Evolutionary conservation across 768 basidiomycete species (phyloP).

Genomic region (Suillus decipiens): DNA sequence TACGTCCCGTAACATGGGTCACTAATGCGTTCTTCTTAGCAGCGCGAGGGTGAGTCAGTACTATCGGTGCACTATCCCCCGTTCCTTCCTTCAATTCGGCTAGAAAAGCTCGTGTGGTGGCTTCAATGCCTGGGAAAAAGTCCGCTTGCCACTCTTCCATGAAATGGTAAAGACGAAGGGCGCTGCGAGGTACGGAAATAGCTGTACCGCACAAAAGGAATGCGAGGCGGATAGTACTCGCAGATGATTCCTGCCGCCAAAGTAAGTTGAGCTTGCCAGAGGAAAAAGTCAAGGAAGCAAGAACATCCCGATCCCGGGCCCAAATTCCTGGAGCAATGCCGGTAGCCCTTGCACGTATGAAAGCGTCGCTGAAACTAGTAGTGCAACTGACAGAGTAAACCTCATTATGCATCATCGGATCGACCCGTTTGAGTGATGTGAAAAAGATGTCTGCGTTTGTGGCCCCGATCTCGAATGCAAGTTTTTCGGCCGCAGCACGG

Average conservation of each 20-base stretch:
- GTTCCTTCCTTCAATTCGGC: slow-evolving; percentile 50
- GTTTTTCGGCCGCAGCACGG: slow-evolving; percentile 70
- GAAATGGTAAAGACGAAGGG: slow-evolving; percentile 75
- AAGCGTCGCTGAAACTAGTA: slow-evolving; percentile 40
- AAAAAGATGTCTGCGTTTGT: slow-evolving; percentile 41
- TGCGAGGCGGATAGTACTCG: slow-evolving; percentile 43
- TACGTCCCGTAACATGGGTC: slow-evolving; percentile 53
- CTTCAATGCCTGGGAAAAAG: slow-evolving; percentile 74
- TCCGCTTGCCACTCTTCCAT: slow-evolving; percentile 82
- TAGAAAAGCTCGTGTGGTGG: slow-evolving; percentile 62
- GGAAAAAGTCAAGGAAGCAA: slow-evolving; percentile 60
- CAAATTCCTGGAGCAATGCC: slow-evolving; percentile 39
- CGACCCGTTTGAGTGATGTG: slow-evolving; percentile 30
- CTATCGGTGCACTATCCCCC: slow-evolving; percentile 39
- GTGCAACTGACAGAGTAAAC: slow-evolving; percentile 1
- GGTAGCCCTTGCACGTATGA: slow-evolving; percentile 58
- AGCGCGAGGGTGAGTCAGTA: slow-evolving; percentile 29
- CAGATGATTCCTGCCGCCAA: slow-evolving; percentile 45
- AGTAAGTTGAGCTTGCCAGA: slow-evolving; percentile 48
- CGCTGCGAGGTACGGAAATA: slow-evolving; percentile 76
- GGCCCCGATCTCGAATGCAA: slow-evolving; percentile 62
- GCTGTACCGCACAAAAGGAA: slow-evolving; percentile 48
- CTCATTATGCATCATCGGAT: slow-evolving; percentile 3
- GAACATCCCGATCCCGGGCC: slow-evolving; percentile 49
- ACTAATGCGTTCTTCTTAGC: slow-evolving; percentile 18